These are phyloP conservation scores for Tylopilus sp. DNA, from an alignment of 768 basidiomycete species.

Conservation along the genomic window DNA sequence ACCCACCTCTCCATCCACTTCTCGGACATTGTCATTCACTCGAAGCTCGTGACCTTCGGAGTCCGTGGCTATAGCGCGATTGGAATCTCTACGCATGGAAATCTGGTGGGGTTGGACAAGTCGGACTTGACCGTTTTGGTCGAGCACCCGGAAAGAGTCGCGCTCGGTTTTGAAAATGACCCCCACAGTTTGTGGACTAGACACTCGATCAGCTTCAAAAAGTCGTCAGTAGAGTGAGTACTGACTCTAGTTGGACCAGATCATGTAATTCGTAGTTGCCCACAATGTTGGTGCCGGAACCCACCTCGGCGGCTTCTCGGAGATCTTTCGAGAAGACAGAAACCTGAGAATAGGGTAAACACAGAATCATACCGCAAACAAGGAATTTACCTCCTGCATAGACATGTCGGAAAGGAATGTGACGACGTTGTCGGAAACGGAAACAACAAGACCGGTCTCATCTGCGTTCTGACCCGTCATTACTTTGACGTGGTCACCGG, in stretches of 20 bases:
- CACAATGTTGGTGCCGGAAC: conserved; percentile 84
- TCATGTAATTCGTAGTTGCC: conserved; percentile 97
- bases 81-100: conserved; percentile 81
- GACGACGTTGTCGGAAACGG: conserved; percentile 85
- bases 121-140: conserved; percentile 89
- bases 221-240: conserved; percentile 10
- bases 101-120: conserved; percentile 93
- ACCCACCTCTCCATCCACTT: conserved; percentile 81
- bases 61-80: conserved; percentile 84
- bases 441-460: conserved; percentile 94
- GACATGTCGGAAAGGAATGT: conserved; percentile 98
- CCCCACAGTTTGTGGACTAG: conserved; percentile 87
- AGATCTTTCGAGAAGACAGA: conserved; percentile 97
- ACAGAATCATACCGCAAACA: neutral
- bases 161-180: conserved; percentile 98
- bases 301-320: conserved; percentile 95
- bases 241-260: conserved; percentile 93
- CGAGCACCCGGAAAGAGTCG: conserved; percentile 92
- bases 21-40: conserved; percentile 89
- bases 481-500: conserved; percentile 98
- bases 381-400: conserved; percentile 77
- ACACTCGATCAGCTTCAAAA: conserved; percentile 11
- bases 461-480: conserved; percentile 93
- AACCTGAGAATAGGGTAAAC: conserved; percentile 48
- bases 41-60: conserved; percentile 84